Percentiles rank a stretch among this genome's conserved stretches.
Conservation (phyloP, 768 basidiomycete species). For the Suillus subluteus region DNA sequence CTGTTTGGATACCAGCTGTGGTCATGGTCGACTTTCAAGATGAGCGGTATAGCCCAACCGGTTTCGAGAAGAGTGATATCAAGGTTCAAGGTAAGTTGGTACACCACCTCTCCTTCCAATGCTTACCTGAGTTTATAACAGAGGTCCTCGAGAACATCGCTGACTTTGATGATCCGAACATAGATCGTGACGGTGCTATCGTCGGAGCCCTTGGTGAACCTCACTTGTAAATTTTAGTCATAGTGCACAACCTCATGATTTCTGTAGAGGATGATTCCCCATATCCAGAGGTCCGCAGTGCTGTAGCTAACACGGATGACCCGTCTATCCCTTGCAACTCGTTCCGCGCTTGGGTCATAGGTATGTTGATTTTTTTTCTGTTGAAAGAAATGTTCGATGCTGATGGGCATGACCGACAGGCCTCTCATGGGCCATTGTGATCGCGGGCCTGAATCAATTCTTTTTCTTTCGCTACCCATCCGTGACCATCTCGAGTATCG, state of each 20-base stretch:
- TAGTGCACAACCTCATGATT: conserved; percentile 19
- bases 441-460: conserved; percentile 79
- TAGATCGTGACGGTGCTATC: conserved; percentile 28
- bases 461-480: conserved; percentile 73
- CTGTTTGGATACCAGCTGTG: background rate
- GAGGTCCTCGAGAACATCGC: conserved; percentile 10
- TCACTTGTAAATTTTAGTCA: background rate
- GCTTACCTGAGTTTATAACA: conserved; percentile 6
- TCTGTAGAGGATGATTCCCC: conserved; percentile 72
- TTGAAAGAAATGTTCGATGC: conserved; percentile 4
- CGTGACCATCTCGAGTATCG: conserved; percentile 45
- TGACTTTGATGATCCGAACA: conserved; percentile 42
- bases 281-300: conserved; percentile 81
- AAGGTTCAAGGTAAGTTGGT: conserved; percentile 16
- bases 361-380: conserved; percentile 28
- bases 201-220: conserved; percentile 24
- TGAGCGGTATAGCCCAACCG: conserved; percentile 11
- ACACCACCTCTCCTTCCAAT: background rate
- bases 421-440: conserved; percentile 55
- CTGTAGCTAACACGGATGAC: conserved; percentile 76
- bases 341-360: conserved; percentile 63
- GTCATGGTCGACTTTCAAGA: conserved; percentile 18
- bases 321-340: conserved; percentile 61
- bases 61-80: conserved; percentile 19
- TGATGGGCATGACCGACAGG: conserved; percentile 18